phyloP scores from a whole-genome alignment of 2,329 filamentous ascomycete species.

The Trichoderma semiorbis region DNA sequence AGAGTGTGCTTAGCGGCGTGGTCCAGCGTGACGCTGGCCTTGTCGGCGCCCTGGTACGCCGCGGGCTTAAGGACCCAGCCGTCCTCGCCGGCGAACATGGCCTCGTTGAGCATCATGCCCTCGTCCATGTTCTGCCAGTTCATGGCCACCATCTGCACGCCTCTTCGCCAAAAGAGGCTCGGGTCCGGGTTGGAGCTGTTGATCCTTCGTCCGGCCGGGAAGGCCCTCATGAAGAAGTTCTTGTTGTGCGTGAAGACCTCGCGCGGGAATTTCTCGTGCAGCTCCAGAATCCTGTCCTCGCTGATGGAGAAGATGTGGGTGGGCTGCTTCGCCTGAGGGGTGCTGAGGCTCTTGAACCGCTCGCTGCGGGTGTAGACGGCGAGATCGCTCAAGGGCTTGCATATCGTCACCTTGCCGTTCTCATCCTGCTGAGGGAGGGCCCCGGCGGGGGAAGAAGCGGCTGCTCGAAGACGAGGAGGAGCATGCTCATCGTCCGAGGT shows the following conservation, averaged over 20 bases:
- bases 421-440: conserved; percentile 22
- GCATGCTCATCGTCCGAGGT: conserved; percentile 44
- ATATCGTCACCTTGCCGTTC: conserved; percentile 56
- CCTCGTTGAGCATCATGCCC: conserved; percentile 93
- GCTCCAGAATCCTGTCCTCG: conserved; percentile 67
- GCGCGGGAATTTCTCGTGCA: conserved; percentile 60
- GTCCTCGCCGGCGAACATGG: conserved; percentile 85
- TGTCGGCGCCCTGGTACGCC: conserved; percentile 60
- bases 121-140: conserved; percentile 97
- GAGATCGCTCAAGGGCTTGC: conserved; percentile 66
- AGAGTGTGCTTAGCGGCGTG: conserved; percentile 51
- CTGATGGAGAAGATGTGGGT: conserved; percentile 83
- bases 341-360: conserved; percentile 70
- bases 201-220: conserved; percentile 74
- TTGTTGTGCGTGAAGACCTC: conserved; percentile 86
- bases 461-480: neutral
- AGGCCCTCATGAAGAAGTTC: conserved; percentile 84
- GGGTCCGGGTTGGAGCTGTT: conserved; percentile 95
- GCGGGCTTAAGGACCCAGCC: conserved; percentile 85
- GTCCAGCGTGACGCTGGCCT: conserved; percentile 39
- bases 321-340: conserved; percentile 57
- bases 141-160: conserved; percentile 95
- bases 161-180: conserved; percentile 83
- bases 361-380: conserved; percentile 86
- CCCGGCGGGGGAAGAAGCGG: conserved; percentile 1